Evolutionary conservation across 768 basidiomycete species (phyloP).

Genomic region (Mycena galopus): DNA sequence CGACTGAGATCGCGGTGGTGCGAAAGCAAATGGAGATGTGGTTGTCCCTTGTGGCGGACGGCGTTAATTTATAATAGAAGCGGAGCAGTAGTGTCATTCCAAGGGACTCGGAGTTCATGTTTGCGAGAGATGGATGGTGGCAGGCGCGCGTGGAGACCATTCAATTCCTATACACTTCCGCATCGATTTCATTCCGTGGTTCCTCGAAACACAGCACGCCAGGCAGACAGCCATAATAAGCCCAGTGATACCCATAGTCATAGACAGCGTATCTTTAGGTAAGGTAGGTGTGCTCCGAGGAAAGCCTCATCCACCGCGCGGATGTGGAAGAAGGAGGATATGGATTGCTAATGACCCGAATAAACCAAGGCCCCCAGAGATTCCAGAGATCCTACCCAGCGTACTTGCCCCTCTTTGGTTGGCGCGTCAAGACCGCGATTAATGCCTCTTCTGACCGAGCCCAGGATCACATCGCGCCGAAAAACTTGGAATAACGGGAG

Average conservation of each 20-base stretch:
- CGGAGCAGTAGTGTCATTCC: slow-evolving; percentile 6
- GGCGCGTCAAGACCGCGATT: background rate
- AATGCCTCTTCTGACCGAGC: background rate
- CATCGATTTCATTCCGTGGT: background rate
- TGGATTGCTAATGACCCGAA: background rate
- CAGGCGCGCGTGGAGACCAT: background rate
- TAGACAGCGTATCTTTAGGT: slow-evolving; percentile 14
- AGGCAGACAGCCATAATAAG: background rate
- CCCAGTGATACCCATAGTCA: background rate
- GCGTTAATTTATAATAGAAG: slow-evolving; percentile 20
- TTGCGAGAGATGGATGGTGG: background rate
- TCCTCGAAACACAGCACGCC: background rate
- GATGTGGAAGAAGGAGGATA: slow-evolving; percentile 3
- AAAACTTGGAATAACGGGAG: background rate
- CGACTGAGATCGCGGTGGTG: background rate
- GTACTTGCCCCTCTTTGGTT: background rate
- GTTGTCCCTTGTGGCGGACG: slow-evolving; percentile 10
- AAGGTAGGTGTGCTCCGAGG: slow-evolving; percentile 5
- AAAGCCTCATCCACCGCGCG: slow-evolving; percentile 1
- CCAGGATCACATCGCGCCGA: background rate
- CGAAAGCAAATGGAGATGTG: slow-evolving; percentile 2
- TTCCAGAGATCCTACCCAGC: background rate
- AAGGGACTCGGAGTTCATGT: background rate
- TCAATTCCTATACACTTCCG: background rate
- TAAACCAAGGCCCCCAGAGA: background rate